A percentile compares a stretch with the other conserved stretches of the same genome.
Evolutionary conservation across 1,284 basidiomycete species (phyloP).

Genomic region (Puccinia novopanici): DNA sequence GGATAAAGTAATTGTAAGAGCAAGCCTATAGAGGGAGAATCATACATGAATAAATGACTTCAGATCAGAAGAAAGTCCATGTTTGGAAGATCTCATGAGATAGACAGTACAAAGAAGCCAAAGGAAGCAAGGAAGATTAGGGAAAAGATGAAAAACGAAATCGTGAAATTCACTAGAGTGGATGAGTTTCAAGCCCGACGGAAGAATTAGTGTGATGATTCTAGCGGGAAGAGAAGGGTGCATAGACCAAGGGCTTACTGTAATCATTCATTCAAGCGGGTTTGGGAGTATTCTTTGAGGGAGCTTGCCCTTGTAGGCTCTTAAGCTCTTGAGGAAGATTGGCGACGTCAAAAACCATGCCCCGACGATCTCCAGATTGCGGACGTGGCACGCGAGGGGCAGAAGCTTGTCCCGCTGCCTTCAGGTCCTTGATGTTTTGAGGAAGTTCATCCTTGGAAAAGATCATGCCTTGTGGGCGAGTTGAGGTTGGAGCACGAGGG

Average conservation of each 20-base stretch:
- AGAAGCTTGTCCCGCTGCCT: background rate
- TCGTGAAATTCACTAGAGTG: no score
- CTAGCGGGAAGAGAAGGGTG: background rate
- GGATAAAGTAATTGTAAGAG: background rate
- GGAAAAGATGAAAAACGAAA: no score
- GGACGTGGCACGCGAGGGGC: no score
- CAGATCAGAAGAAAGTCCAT: no score
- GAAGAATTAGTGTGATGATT: background rate
- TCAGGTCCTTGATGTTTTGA: background rate
- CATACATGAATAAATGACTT: no score
- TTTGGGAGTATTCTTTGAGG: background rate
- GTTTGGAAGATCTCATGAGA: no score
- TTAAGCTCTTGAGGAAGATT: conserved; percentile 3
- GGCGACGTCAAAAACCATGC: background rate
- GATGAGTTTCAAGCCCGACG: no score
- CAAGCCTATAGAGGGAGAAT: background rate
- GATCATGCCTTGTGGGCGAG: background rate
- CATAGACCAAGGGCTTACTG: background rate
- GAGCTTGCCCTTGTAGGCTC: background rate
- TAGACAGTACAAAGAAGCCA: no score
- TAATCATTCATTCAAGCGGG: background rate
- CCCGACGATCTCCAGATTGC: background rate
- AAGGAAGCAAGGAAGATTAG: no score
- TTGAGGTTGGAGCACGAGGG: background rate
- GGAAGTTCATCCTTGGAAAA: background rate